phyloP scores from a whole-genome alignment of 768 basidiomycete species.

The Tricholoma terreum region DNA sequence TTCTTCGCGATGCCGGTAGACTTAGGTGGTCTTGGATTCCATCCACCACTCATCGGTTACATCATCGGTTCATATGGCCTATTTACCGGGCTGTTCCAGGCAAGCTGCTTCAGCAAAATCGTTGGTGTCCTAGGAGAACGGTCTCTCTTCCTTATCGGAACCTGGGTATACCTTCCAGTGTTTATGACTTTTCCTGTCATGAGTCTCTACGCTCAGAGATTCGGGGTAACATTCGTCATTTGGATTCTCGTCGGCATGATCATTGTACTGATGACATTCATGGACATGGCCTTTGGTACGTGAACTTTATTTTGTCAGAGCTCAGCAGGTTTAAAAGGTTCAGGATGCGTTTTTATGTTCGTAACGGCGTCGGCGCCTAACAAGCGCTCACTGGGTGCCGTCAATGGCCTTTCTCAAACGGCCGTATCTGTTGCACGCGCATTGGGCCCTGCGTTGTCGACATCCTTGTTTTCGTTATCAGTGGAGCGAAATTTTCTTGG shows the following conservation, averaged over 20 bases:
- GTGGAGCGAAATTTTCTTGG: background rate
- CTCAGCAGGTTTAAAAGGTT: no score
- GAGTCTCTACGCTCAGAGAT: background rate
- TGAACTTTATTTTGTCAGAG: background rate
- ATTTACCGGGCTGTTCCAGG: constrained; percentile 48
- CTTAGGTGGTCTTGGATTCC: constrained; percentile 51
- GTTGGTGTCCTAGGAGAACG: constrained; percentile 47
- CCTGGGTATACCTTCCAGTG: no score
- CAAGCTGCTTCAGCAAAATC: constrained; percentile 44
- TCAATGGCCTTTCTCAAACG: background rate
- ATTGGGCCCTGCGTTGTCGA: background rate
- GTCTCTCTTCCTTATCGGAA: constrained; percentile 38
- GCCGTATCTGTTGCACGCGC: background rate
- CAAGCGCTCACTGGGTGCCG: background rate
- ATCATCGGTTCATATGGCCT: constrained; percentile 47
- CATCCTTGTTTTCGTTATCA: background rate
- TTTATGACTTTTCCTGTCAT: constrained; percentile 11
- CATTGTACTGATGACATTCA: constrained; percentile 3
- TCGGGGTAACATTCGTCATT: background rate
- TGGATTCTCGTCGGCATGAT: constrained; percentile 3
- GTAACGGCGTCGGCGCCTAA: background rate
- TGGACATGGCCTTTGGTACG: constrained; percentile 11
- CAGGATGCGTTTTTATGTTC: background rate
- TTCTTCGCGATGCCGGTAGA: constrained; percentile 51
- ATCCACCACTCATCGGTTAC: constrained; percentile 48